Conservation (phyloP, 148 eudicot species). For the Fagopyrum tataricum region DNA sequence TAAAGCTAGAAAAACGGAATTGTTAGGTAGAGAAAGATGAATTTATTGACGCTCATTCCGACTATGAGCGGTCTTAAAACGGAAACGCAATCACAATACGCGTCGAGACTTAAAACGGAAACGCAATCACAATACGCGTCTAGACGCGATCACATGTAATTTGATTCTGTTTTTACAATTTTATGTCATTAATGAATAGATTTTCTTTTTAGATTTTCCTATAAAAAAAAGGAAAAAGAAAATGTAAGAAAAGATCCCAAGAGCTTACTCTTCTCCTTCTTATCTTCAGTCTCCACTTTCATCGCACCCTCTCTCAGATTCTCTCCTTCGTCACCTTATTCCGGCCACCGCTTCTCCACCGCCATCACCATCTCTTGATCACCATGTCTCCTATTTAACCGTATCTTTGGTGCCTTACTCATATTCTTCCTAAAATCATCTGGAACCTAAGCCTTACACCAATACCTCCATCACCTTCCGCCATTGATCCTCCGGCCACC, state of each 20-base stretch:
- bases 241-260: not conserved
- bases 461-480: not conserved
- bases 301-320: not conserved
- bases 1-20: too few species aligned
- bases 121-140: too few species aligned
- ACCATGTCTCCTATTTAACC: not conserved
- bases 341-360: not conserved
- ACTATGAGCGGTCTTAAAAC: too few species aligned
- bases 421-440: not conserved
- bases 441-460: too few species aligned
- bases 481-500: constrained; percentile 4
- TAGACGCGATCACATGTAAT: too few species aligned
- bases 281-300: constrained; percentile 1
- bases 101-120: too few species aligned
- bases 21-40: too few species aligned
- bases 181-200: too few species aligned
- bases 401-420: not conserved
- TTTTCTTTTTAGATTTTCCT: too few species aligned
- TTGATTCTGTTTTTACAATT: too few species aligned
- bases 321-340: not conserved
- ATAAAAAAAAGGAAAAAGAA: not conserved
- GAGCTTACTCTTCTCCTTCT: not conserved
- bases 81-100: too few species aligned
- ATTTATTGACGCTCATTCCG: too few species aligned
- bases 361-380: not conserved